Evolutionary conservation across 2,329 filamentous ascomycete species (phyloP), one percentile per base, ranked within the genome.

Genomic region (Teratosphaeria destructans): DNA sequence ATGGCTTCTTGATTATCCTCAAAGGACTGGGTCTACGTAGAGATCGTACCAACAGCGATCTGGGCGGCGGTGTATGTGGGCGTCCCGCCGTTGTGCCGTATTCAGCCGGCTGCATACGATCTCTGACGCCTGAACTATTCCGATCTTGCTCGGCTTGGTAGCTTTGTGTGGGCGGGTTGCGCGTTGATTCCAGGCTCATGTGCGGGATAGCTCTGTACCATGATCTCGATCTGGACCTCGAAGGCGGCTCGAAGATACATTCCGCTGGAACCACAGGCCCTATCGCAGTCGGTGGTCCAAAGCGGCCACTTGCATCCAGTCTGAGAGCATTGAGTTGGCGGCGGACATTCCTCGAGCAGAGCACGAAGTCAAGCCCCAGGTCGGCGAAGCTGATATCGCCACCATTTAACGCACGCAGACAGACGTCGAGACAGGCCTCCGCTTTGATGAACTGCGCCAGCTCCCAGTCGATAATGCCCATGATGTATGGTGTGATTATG

Each of bases 381-480:
- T 56, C 23, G 16, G 55, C 58, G 53, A 62, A 64, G 47, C 62
- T 61, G 10, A 61, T 47, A 2, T 56, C 57, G 10, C 60, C 56
- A 10, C 37, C 57, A n/a, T 63, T 34, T 19, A 70, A 53, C 3
- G 52, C 52, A 12, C 60, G 52, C 32, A 68, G 56, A 14, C 62
- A 64, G 23, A 62, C 58, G 23, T 64, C 61, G 27, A 71, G 65
- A 58, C 65, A 65, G 26, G 63, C 61, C 23, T 66, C 57, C 7
- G 64, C 63, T 16, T 66, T 62, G 6, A 60, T 55, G 10, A 63
- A 56, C 19, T 67, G 57, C 1, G 63, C 61, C 19, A 67, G 54
- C 52, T 71, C 69, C 56, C 64, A 66, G 34, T 68, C 61, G 23
- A 70, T 58, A 14, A 71, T 58, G 26, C 67, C 71, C 39, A 69